A percentile compares a stretch with the other conserved stretches of the same genome.
These are phyloP conservation scores for Penicillium sp. DNA, from an alignment of 2,329 filamentous ascomycete species.

Conservation along the genomic window DNA sequence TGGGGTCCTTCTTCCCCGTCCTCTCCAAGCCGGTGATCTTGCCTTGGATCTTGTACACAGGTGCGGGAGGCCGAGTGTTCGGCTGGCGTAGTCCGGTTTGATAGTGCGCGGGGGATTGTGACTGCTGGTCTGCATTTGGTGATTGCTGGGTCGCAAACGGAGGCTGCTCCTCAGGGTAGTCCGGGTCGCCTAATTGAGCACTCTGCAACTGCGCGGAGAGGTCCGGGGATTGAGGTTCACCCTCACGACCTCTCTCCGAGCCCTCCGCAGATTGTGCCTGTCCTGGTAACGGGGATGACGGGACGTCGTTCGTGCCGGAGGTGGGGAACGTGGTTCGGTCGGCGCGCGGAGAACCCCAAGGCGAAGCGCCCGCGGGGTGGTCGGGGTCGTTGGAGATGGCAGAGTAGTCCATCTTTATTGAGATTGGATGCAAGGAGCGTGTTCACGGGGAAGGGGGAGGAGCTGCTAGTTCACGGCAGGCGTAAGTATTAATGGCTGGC, in stretches of 20 bases:
- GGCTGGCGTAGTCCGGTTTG: conserved; percentile 40
- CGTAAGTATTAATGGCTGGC: conserved; percentile 25
- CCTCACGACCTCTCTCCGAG: conserved; percentile 22
- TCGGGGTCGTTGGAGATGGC: conserved; percentile 57
- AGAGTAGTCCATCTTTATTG: conserved; percentile 63
- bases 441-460: conserved; percentile 16
- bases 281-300: conserved; percentile 42
- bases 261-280: conserved; percentile 37
- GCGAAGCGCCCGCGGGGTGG: conserved; percentile 58
- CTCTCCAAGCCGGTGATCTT: conserved; percentile 94
- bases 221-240: conserved; percentile 42
- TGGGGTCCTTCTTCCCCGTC: conserved; percentile 91
- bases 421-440: conserved; percentile 18
- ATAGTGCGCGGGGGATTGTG: conserved; percentile 49
- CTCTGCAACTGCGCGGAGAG: conserved; percentile 44
- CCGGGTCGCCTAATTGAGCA: conserved; percentile 39
- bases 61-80: conserved; percentile 50
- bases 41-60: conserved; percentile 81
- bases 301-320: conserved; percentile 36
- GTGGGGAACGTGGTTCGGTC: conserved; percentile 43
- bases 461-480: conserved; percentile 22
- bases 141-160: conserved; percentile 39
- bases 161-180: conserved; percentile 37
- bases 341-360: conserved; percentile 62
- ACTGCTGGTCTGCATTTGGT: conserved; percentile 37